Base-by-base conservation (phyloP, 2,329 filamentous ascomycete genomes). In the Blastomyces parvus region DNA sequence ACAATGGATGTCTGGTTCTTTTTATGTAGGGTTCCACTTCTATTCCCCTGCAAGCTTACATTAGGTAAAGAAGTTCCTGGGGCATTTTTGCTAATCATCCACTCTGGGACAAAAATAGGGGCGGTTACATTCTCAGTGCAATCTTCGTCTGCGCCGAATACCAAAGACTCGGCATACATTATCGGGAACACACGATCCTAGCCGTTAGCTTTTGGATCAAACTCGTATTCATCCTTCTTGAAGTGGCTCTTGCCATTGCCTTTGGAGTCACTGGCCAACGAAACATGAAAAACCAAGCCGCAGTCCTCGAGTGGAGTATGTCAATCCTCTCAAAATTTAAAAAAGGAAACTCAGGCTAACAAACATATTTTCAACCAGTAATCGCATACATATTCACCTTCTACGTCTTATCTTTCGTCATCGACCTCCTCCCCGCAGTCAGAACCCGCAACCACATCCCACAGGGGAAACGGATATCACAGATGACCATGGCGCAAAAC, bases 61-160 rank as follows among this genome's bases (percentile, higher is more conserved):
- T 3, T 13, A n/a, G 50, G 22, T 40, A 36, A 27, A 40, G 36
- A 60, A 36, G 11, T n/a, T 46, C 22, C 8, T 7, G 25, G 9
- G 33, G 19, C 19, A 38, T 55, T 27, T 55, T 27, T 9, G 7
- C 38, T 52, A 27, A 36, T 50, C 25, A 25, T 40, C 36, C 50
- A 27, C n/a, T 25, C 25, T 14, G 22, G 11, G 30, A 9, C 36
- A 57, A 62, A 62, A n/a, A 7, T 52, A 78, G 76, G 62, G 86
- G 76, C 17, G 94, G 91, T 42, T 97, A 96, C 74, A 80, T 97
- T 62, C 73, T 96, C 62, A 90, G 87, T 4, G 92, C 93, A 63
- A 83, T 97, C 68, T 93, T 92, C 76, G 88, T 93, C 67, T 97
- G 92, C 79, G 86, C 85, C 79, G 91, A 97, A 74, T 97, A 96